Conservation (phyloP, 805 yeast genomes). For the Debaryomyces prosopidis region DNA sequence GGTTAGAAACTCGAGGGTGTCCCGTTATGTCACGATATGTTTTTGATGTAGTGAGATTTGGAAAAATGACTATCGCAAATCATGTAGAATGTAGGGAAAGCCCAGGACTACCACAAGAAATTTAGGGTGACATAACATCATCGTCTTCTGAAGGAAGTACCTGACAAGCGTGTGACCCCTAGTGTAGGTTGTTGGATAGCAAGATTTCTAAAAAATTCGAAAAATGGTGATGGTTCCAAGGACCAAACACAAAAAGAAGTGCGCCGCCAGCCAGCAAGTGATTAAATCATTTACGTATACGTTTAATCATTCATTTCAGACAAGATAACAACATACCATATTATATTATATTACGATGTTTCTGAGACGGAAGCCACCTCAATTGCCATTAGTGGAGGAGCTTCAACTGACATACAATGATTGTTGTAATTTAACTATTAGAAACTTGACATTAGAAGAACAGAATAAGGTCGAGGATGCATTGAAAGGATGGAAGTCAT, state of each 20-base stretch:
- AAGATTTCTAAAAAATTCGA: neutral
- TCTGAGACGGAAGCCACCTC: slow-evolving; percentile 59
- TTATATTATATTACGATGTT: slow-evolving; percentile 34
- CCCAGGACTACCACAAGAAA: no score
- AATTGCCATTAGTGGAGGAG: slow-evolving; percentile 50
- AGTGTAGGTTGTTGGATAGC: no score
- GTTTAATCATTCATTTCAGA: no score
- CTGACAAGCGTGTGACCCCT: no score
- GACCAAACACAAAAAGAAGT: neutral
- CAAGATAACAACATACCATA: neutral
- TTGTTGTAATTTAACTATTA: slow-evolving; percentile 58
- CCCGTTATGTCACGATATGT: slow-evolving; percentile 48
- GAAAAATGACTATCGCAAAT: no score
- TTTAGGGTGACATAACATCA: no score
- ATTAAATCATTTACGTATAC: neutral
- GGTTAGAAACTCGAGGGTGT: slow-evolving; percentile 37
- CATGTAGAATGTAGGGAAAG: no score
- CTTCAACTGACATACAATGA: slow-evolving; percentile 62
- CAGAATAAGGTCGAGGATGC: slow-evolving; percentile 53
- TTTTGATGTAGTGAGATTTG: neutral
- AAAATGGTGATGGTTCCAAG: slow-evolving; percentile 1
- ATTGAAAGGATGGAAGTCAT: slow-evolving; percentile 69
- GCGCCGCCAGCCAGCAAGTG: neutral
- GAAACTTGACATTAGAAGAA: slow-evolving; percentile 60
- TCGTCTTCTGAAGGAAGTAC: no score